These are phyloP conservation scores for Populus tomentosa DNA, from an alignment of 441 rosid genomes.

Conservation along the genomic window DNA sequence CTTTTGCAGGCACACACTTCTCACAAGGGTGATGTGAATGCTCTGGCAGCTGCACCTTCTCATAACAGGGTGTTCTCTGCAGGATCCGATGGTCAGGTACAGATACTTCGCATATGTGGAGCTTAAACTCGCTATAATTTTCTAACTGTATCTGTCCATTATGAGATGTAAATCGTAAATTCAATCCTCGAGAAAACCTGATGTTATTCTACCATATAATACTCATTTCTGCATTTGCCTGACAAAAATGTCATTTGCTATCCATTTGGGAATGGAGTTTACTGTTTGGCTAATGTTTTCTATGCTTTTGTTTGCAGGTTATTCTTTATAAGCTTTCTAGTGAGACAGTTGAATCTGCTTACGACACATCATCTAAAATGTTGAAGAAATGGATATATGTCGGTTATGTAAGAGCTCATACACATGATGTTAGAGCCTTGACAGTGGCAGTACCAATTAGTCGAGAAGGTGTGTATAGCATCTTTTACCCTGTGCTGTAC, in stretches of 20 bases:
- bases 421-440: constrained; percentile 90
- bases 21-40: constrained; percentile 92
- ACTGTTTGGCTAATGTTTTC: constrained; percentile 14
- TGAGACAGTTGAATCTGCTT: constrained; percentile 32
- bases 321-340: constrained; percentile 73
- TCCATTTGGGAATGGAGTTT: background rate
- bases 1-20: constrained; percentile 71
- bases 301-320: constrained; percentile 41
- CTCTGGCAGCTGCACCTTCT: constrained; percentile 80
- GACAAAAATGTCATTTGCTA: background rate
- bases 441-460: constrained; percentile 79
- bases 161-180: background rate
- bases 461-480: constrained; percentile 57
- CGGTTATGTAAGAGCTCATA: constrained; percentile 82
- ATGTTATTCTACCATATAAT: background rate
- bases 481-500: background rate
- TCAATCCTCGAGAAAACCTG: background rate
- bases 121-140: background rate
- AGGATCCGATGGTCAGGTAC: constrained; percentile 96
- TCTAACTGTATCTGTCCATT: background rate
- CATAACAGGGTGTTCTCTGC: constrained; percentile 89
- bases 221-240: background rate
- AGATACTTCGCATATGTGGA: background rate
- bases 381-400: constrained; percentile 82
- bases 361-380: constrained; percentile 28